Evolutionary conservation across 208 protist species (phyloP), one percentile per base, ranked within the genome.

Genomic region (Balamuthia mandrillaris): DNA sequence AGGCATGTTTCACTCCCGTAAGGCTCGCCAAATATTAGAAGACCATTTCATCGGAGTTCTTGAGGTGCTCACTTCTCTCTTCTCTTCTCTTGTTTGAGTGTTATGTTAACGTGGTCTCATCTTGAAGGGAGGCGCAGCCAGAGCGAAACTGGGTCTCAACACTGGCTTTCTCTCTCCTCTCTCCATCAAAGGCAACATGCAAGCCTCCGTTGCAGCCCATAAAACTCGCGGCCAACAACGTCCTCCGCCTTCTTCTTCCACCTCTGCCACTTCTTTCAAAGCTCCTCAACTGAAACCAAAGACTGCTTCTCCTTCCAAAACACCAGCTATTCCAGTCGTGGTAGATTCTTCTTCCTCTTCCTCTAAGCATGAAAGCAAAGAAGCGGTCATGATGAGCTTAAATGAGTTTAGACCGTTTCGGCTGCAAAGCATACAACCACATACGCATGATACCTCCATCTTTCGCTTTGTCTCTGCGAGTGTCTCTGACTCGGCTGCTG

Each of bases 1-100:
- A 49, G 86, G 75, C 51, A 88, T 88, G 86, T 88, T 81, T 42
- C 86, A 88, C 66, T 81, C 63, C 14, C 77, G 37, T 29, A 88
- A 88, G 77, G 86, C 86, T 31, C 74, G 79, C 37, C 9, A 63
- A 29, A 88, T 88, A 27, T 29, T 88, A 12, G 86, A 88, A 45
- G 78, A 56, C n/a, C 77, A 85, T 16, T 85, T 37, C 54, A 72
- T 88, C 61, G 86, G 86, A 37, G 37, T 31, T 18, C 37, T 74
- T 21, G 35, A 74, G 65, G 65, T 70, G 29, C 60, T 6, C 31
- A 9, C 29, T 18, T 41, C 12, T 5, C n/a, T 6, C 24, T 7
- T 4, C 54, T 24, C 54, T 0, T 2, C n/a, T 31, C 29, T 14
- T 29, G 33, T 3, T 39, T 37, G 33, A 29, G 24, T 39, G 5